Percentiles rank a stretch among this genome's conserved stretches.
Evolutionary conservation across 495 filamentous ascomycete species (phyloP).

Genomic region (Apodospora peruviana): DNA sequence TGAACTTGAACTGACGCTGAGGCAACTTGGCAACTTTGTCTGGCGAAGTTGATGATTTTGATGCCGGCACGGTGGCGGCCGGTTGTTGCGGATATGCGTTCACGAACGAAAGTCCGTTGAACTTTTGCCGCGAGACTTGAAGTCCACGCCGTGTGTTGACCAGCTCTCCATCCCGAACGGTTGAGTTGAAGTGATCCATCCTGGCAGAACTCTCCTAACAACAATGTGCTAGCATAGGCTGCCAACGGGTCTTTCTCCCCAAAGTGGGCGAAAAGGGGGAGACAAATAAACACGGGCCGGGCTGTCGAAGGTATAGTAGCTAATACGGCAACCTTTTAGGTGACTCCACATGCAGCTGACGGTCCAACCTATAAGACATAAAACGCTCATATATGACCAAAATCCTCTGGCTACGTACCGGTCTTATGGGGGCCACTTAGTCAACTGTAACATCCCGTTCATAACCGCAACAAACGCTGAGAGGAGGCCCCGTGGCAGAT

Average conservation of each 20-base stretch:
- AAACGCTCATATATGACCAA: too few species aligned
- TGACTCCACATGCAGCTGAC: too few species aligned
- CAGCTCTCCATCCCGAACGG: conserved; percentile 22
- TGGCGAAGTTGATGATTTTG: not conserved
- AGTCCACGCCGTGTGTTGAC: conserved; percentile 24
- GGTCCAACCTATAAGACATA: too few species aligned
- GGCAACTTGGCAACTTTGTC: not conserved
- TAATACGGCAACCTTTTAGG: too few species aligned
- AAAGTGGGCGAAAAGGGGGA: not conserved
- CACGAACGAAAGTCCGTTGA: conserved; percentile 26
- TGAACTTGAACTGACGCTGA: conserved; percentile 15
- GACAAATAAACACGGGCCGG: not conserved
- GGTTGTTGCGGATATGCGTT: conserved; percentile 18
- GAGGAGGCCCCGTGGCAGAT: too few species aligned
- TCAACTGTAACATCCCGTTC: too few species aligned
- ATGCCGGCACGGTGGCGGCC: not conserved
- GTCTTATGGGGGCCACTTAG: too few species aligned
- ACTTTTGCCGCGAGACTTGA: conserved; percentile 25
- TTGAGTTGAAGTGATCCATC: conserved; percentile 30
- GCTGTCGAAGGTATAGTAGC: not conserved
- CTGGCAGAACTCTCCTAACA: not conserved
- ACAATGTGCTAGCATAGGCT: too few species aligned
- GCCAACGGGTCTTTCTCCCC: too few species aligned
- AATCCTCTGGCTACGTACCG: too few species aligned
- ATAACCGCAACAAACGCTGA: too few species aligned